phyloP scores from a whole-genome alignment of 345 rosid species.

The Clarkia xantiana region DNA sequence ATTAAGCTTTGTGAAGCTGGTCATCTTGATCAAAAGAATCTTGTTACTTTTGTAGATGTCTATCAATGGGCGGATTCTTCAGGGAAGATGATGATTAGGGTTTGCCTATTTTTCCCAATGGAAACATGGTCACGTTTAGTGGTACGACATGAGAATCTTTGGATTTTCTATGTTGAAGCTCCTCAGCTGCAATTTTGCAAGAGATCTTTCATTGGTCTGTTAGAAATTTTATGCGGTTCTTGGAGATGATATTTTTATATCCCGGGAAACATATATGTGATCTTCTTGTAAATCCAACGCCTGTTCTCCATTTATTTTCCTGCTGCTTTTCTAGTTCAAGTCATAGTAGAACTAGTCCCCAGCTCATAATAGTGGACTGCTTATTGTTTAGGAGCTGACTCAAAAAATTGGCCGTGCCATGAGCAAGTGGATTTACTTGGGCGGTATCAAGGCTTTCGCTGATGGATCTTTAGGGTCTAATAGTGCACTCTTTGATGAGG shows the following conservation, averaged over 20 bases:
- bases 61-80: slow-evolving; percentile 73
- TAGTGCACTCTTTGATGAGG: slow-evolving; percentile 87
- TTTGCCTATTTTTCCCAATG: slow-evolving; percentile 81
- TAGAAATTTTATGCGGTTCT: too few species aligned
- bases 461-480: slow-evolving; percentile 89
- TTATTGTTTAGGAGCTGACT: slow-evolving; percentile 31
- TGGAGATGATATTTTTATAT: too few species aligned
- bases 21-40: background rate
- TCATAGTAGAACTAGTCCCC: too few species aligned
- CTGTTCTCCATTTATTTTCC: background rate
- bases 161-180: too few species aligned
- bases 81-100: slow-evolving; percentile 65
- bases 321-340: background rate
- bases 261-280: too few species aligned
- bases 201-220: too few species aligned
- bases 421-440: slow-evolving; percentile 65
- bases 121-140: slow-evolving; percentile 55
- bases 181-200: too few species aligned
- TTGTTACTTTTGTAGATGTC: slow-evolving; percentile 39
- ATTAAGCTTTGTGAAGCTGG: background rate
- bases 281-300: too few species aligned
- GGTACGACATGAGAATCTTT: too few species aligned
- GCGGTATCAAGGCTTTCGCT: slow-evolving; percentile 87
- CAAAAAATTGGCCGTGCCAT: slow-evolving; percentile 31
- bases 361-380: too few species aligned